A percentile compares a stretch with the other conserved stretches of the same genome.
Conservation (phyloP, 164 flowering plant genomes). For the Tetracentron sinense region DNA sequence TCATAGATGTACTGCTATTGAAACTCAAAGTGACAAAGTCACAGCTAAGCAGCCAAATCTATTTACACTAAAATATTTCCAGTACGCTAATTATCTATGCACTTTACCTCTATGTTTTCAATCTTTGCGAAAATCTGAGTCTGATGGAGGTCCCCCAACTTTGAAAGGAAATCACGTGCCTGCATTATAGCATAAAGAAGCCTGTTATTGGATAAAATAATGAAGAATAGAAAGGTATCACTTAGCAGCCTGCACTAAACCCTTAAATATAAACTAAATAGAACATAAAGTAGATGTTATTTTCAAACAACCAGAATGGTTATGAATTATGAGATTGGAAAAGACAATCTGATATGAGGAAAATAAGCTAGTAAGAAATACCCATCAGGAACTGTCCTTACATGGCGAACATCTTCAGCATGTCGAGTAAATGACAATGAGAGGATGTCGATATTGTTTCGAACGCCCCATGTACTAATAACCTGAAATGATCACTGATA, state of each 20-base stretch:
- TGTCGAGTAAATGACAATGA: conserved; percentile 51
- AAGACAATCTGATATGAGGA: too few relatives aligned
- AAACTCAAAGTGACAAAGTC: too few relatives aligned
- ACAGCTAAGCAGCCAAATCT: too few relatives aligned
- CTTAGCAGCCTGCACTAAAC: not conserved
- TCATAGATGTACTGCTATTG: too few relatives aligned
- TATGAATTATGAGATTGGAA: too few relatives aligned
- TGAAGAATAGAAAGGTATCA: not conserved
- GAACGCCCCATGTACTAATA: conserved; percentile 46
- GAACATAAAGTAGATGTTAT: too few relatives aligned
- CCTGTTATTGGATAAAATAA: not conserved
- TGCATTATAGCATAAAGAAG: conserved; percentile 24
- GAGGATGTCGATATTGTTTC: conserved; percentile 42
- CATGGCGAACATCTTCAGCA: conserved; percentile 47
- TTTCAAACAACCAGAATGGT: too few relatives aligned
- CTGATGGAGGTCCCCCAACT: conserved; percentile 72
- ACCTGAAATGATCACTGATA: conserved; percentile 20
- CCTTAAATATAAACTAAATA: not conserved
- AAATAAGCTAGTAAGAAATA: not conserved
- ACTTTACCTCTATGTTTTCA: too few relatives aligned
- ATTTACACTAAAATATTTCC: too few relatives aligned
- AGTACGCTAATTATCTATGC: not conserved
- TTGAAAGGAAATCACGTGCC: conserved; percentile 83
- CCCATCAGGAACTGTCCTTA: conserved; percentile 18
- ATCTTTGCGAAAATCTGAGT: too few relatives aligned